Evolutionary conservation across 1,284 basidiomycete genomes (phyloP).

Genomic region (Melampsora americana): DNA sequence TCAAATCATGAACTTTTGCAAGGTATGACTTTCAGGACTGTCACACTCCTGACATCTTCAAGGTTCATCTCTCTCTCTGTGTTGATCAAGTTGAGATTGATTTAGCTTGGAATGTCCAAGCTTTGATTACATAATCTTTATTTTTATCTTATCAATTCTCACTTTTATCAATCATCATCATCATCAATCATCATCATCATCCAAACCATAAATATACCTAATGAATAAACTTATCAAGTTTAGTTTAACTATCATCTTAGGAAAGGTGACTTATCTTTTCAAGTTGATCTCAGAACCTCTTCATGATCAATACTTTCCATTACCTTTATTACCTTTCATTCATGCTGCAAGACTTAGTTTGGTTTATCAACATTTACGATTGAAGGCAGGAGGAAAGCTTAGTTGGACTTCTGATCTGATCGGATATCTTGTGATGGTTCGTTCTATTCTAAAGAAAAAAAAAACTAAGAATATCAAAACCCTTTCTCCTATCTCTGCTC

Average conservation of each 20-base stretch:
- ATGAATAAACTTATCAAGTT: neutral
- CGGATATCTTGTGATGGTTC: conserved; percentile 37
- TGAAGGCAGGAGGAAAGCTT: conserved; percentile 18
- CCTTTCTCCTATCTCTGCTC: neutral
- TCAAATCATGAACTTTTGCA: no score
- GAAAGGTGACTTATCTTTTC: conserved; percentile 5
- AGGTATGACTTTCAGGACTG: no score
- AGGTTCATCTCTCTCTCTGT: no score
- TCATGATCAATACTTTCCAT: conserved; percentile 6
- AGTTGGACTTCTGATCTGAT: conserved; percentile 19
- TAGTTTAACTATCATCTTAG: neutral
- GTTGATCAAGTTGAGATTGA: no score
- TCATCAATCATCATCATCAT: no score
- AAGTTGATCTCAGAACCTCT: conserved; percentile 8
- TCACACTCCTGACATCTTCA: no score
- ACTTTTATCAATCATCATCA: no score
- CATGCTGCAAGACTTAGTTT: conserved; percentile 37
- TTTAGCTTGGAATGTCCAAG: no score
- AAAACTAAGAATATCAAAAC: neutral
- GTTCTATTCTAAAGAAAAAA: neutral
- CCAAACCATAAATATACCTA: no score
- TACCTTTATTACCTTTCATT: conserved; percentile 17
- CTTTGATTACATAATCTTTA: no score
- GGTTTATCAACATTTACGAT: conserved; percentile 18
- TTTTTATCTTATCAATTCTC: no score